Evolutionary conservation across 805 yeast species (phyloP), one percentile per base, ranked within the genome.

Genomic region (Saturnispora sekii): DNA sequence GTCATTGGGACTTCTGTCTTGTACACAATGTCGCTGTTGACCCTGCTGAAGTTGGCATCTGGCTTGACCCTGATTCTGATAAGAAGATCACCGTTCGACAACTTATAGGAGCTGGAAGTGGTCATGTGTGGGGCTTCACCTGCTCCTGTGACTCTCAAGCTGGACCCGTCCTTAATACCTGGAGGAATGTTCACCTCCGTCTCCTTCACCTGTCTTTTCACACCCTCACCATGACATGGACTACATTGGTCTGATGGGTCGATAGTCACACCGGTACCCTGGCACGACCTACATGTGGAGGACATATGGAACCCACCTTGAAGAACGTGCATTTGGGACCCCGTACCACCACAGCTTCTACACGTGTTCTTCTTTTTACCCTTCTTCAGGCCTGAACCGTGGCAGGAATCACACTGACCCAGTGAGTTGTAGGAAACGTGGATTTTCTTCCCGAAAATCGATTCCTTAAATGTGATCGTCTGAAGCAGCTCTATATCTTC

Each of bases 261-360:
- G 41, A 88, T 77, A 4, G 70, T 72, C 1, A 87, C 93, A 44
- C 99, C 99, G 5, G 84, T 68, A 35, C 99, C 99, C 38, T 74
- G 79, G 70, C 99, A 93, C 3, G 79, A 67, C 41, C 72, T 72
- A 73, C 99, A 93, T 10, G 96, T 87, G 0, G 96, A 79, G 3
- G 95, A 81, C 96, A 93, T 88, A 57, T 89, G 96, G 74, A 90
- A 93, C 0, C 97, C 97, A 4, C 95, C 96, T 53, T 81, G 81
- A 59, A 84, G 73, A 39, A 79, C 71, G 56, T 90, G 97, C 16
- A 88, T 83, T 14, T 82, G 78, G 32, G 89, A 82, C 4, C 99
- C 99, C 0, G 95, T 77, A 47, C 99, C 99, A 46, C 87, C 86
- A 69, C 99, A 93, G 3, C 85, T 66, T 1, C 76, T 67, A 70